Percentiles rank a stretch among this genome's conserved stretches.
Conservation (phyloP, 208 protist genomes). For the Trypanosomatidae sp. region DNA sequence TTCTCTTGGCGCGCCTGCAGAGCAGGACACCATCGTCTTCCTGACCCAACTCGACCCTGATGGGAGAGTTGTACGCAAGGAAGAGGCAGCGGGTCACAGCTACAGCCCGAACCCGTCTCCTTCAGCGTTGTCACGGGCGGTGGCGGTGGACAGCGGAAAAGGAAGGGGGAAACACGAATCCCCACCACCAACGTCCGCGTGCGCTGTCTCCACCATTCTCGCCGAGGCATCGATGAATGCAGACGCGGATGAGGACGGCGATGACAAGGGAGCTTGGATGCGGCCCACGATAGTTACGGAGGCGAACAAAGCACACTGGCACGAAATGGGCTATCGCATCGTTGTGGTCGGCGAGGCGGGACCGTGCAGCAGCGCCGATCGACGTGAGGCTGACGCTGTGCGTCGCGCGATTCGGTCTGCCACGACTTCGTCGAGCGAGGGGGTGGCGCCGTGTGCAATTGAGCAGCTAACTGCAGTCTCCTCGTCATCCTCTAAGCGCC, state of each 20-base stretch:
- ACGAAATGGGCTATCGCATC: slow-evolving; percentile 76
- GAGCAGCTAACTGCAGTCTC: background rate
- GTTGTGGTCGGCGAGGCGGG: slow-evolving; percentile 46
- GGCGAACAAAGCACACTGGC: slow-evolving; percentile 46
- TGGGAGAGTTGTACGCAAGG: background rate
- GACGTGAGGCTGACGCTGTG: background rate
- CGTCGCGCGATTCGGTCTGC: slow-evolving; percentile 7
- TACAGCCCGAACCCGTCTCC: background rate
- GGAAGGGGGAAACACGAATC: background rate
- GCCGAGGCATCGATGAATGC: background rate
- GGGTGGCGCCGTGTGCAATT: background rate
- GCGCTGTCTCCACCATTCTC: background rate
- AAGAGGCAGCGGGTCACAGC: background rate
- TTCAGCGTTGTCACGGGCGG: background rate
- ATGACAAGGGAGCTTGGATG: slow-evolving; percentile 9
- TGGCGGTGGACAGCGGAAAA: background rate
- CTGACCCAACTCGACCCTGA: slow-evolving; percentile 26
- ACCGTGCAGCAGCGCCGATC: background rate
- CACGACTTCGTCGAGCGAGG: background rate
- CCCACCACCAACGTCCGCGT: background rate
- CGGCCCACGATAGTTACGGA: slow-evolving; percentile 12
- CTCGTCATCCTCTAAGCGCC: background rate
- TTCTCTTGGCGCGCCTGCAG: background rate
- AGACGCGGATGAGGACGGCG: background rate
- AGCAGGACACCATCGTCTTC: slow-evolving; percentile 27